Evolutionary conservation across 2,329 filamentous ascomycete species (phyloP), one percentile per base, ranked within the genome.

Genomic region (Shiraia sp.): DNA sequence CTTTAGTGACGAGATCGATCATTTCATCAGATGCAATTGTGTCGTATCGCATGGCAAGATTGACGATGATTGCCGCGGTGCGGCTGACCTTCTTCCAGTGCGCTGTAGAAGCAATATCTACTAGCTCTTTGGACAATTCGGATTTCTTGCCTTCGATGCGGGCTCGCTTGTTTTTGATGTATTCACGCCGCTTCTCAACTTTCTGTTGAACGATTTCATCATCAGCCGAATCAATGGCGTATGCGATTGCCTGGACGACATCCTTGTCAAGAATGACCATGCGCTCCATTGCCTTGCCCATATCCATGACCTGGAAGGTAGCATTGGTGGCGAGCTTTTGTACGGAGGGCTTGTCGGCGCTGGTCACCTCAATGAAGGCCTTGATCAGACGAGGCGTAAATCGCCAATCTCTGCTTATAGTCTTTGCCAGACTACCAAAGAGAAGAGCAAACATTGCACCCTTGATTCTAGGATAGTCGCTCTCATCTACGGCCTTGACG

Each of bases 21-120:
- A 97, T 87, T 43, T 86, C 82, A 13, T 86, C 77, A 1, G 89
- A 88, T 5, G 90, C 90, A 48, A 99, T 81, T 13, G 83, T 87
- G 53, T 96, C 87, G 58, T 97, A 96, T n/a, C 93, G 85, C 49
- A 96, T 81, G 42, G 90, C 92, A 49, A 96, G 79, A 46, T 93
- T 95, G 42, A 92, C 83, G 4, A 95, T 88, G 65, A 99, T 93
- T 25, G 95, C 87, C 8, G 88, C 88, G 42, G 91, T 95, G 19
- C 92, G 81, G 36, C 85, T 90, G 5, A 92, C 92, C 57, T 96
- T 91, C 75, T 96, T 97, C 93, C 93, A 99, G 64, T 99, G 95
- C 1, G 90, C 89, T 3, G 81, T 81, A 57, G 83, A 85, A 2
- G 90, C 88, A 45, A 86, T 74, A 45, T 87, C 81, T 3, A 91